phyloP scores from a whole-genome alignment of 495 filamentous ascomycete genomes.

The Polyplosphaeria fusca region DNA sequence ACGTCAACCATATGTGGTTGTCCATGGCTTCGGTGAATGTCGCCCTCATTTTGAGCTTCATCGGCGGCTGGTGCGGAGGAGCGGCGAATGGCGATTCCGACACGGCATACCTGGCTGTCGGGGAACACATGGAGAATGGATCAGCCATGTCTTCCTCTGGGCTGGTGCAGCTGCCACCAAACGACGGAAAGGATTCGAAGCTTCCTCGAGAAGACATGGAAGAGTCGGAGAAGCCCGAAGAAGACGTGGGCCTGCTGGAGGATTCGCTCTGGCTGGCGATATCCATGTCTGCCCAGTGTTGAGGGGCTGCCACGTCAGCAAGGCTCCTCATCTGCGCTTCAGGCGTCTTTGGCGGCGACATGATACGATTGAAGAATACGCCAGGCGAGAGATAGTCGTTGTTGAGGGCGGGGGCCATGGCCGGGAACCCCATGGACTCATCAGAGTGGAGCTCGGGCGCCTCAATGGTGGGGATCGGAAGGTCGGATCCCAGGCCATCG shows the following conservation, averaged over 20 bases:
- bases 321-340: conserved; percentile 48
- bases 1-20: conserved; percentile 88
- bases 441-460: conserved; percentile 43
- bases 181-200: conserved; percentile 59
- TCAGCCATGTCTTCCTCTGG: conserved; percentile 61
- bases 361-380: conserved; percentile 45
- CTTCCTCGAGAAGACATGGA: conserved; percentile 67
- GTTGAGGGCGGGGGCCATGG: conserved; percentile 23
- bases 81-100: conserved; percentile 31
- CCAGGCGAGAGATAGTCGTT: conserved; percentile 51
- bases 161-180: conserved; percentile 67
- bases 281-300: conserved; percentile 34
- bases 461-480: conserved; percentile 60
- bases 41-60: conserved; percentile 33
- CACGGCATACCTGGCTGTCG: conserved; percentile 39
- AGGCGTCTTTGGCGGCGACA: conserved; percentile 62
- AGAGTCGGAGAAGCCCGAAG: conserved; percentile 64
- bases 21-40: conserved; percentile 87
- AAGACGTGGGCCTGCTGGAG: conserved; percentile 56
- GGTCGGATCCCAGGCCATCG: background rate
- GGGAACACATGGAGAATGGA: conserved; percentile 51
- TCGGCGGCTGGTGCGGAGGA: conserved; percentile 19
- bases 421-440: conserved; percentile 26
- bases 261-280: conserved; percentile 26
- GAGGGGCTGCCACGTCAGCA: conserved; percentile 7